phyloP scores from a whole-genome alignment of 2,329 filamentous ascomycete species.

The Stachybotrys chartarum region DNA sequence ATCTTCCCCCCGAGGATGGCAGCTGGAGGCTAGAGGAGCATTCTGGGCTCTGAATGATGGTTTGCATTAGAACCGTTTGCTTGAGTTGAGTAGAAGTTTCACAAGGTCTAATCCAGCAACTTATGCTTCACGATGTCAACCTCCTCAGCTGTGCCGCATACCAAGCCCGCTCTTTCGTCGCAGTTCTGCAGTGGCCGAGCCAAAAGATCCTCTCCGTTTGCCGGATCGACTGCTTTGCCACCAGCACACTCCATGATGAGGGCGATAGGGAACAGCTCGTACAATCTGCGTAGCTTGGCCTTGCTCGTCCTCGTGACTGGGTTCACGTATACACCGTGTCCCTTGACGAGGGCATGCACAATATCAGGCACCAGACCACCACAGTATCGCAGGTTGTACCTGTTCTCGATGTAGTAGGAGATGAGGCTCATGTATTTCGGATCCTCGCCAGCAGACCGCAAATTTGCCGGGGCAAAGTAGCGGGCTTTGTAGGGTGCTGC shows the following conservation, averaged over 20 bases:
- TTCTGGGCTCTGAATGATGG: too few relatives aligned
- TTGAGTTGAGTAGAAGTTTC: neutral
- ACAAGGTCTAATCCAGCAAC: slow-evolving; percentile 7
- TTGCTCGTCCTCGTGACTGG: slow-evolving; percentile 43
- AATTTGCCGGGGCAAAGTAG: slow-evolving; percentile 57
- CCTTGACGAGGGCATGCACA: slow-evolving; percentile 51
- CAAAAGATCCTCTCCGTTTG: slow-evolving; percentile 32
- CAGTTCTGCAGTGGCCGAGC: slow-evolving; percentile 28
- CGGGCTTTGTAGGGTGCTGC: slow-evolving; percentile 35
- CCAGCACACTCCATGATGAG: slow-evolving; percentile 54
- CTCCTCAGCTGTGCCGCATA: slow-evolving; percentile 44
- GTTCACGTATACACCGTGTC: slow-evolving; percentile 53
- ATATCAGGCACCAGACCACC: slow-evolving; percentile 57
- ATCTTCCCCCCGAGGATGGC: too few relatives aligned
- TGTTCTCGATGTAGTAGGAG: slow-evolving; percentile 38
- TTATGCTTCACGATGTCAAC: slow-evolving; percentile 28
- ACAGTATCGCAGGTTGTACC: slow-evolving; percentile 53
- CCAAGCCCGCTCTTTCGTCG: slow-evolving; percentile 42
- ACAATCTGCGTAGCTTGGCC: slow-evolving; percentile 52
- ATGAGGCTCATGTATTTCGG: slow-evolving; percentile 41
- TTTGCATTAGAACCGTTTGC: too few relatives aligned
- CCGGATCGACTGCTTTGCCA: slow-evolving; percentile 45
- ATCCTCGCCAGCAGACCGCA: slow-evolving; percentile 48
- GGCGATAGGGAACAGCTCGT: slow-evolving; percentile 54
- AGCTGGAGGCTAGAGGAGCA: too few relatives aligned